Conservation (phyloP, 1,284 basidiomycete genomes). For the Sporisorium scitamineum region DNA sequence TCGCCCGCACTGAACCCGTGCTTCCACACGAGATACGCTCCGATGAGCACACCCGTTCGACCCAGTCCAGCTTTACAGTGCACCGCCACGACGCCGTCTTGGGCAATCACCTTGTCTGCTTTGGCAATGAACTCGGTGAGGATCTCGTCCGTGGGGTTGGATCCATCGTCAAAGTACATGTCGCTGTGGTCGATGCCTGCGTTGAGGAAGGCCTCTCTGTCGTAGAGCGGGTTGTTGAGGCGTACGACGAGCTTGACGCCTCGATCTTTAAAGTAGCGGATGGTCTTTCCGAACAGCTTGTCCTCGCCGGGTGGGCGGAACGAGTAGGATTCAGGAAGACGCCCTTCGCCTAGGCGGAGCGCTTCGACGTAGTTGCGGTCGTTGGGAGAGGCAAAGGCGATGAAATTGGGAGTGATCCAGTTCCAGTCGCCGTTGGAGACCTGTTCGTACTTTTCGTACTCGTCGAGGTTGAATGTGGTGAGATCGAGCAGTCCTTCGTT, state of each 20-base stretch:
- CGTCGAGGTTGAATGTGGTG: slow-evolving; percentile 83
- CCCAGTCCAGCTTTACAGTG: slow-evolving; percentile 95
- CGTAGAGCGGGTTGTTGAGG: slow-evolving; percentile 94
- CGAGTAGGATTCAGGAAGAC: slow-evolving; percentile 7
- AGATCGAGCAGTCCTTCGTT: slow-evolving; percentile 88
- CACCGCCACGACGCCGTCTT: slow-evolving; percentile 82
- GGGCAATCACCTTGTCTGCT: slow-evolving; percentile 81
- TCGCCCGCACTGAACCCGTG: slow-evolving; percentile 99
- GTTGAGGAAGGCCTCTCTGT: slow-evolving; percentile 84
- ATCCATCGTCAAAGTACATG: slow-evolving; percentile 97
- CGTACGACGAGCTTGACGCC: slow-evolving; percentile 92
- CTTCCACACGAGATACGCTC: slow-evolving; percentile 97
- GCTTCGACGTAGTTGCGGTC: slow-evolving; percentile 63
- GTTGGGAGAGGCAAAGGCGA: slow-evolving; percentile 92
- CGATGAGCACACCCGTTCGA: slow-evolving; percentile 90
- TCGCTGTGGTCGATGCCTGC: slow-evolving; percentile 85
- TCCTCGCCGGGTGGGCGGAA: slow-evolving; percentile 25
- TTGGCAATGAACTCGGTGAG: slow-evolving; percentile 88
- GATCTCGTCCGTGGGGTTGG: slow-evolving; percentile 94
- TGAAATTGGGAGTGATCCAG: slow-evolving; percentile 76
- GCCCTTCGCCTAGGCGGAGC: slow-evolving; percentile 68
- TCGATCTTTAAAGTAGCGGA: slow-evolving; percentile 89
- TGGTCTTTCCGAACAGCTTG: slow-evolving; percentile 75
- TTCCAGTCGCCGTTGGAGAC: slow-evolving; percentile 87
- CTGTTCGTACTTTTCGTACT: slow-evolving; percentile 86